phyloP scores from a whole-genome alignment of 306 rosid species.

The Glycine tomentella region DNA sequence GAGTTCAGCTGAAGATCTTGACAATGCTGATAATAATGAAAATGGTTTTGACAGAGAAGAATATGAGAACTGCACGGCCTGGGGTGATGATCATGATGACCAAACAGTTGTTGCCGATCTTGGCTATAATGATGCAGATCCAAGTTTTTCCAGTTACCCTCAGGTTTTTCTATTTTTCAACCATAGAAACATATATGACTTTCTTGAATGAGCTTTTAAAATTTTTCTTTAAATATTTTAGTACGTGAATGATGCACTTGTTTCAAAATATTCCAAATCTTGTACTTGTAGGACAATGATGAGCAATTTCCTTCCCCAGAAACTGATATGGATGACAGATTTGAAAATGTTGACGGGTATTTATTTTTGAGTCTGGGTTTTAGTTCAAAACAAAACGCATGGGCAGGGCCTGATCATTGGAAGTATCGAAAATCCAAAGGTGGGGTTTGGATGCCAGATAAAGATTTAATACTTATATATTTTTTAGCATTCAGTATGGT shows the following conservation, averaged over 20 bases:
- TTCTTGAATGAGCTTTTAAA: constrained; percentile 29
- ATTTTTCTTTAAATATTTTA: constrained; percentile 33
- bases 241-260: constrained; percentile 35
- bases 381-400: constrained; percentile 77
- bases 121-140: constrained; percentile 62
- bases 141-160: constrained; percentile 64
- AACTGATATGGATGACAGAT: constrained; percentile 61
- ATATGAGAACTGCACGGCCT: constrained; percentile 57
- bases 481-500: constrained; percentile 29
- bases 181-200: constrained; percentile 22
- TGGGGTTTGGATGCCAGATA: constrained; percentile 45
- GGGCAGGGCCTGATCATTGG: constrained; percentile 99
- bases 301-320: constrained; percentile 61
- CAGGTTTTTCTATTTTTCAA: constrained; percentile 63
- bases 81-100: constrained; percentile 72
- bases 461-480: constrained; percentile 21
- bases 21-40: constrained; percentile 54
- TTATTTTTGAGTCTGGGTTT: constrained; percentile 82
- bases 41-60: constrained; percentile 50
- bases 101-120: constrained; percentile 59
- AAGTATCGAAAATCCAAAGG: constrained; percentile 82
- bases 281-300: constrained; percentile 70
- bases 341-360: constrained; percentile 73
- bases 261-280: constrained; percentile 36
- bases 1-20: constrained; percentile 56